Conservation (phyloP, 345 rosid genomes). For the Heritiera littoralis region DNA sequence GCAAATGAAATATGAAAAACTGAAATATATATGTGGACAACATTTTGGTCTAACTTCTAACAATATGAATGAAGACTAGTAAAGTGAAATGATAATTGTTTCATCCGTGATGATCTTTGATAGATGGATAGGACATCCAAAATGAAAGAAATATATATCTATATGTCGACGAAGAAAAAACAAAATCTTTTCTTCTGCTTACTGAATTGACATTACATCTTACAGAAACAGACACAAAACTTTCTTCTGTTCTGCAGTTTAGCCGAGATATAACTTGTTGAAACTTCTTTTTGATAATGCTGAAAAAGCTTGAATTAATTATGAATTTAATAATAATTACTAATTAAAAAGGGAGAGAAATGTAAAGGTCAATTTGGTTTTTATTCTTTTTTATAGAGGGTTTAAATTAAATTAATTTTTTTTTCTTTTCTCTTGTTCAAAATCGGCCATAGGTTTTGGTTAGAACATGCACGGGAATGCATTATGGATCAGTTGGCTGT, state of each 20-base stretch:
- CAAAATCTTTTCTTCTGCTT: background rate
- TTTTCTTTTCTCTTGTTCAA: background rate
- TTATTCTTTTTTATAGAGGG: background rate
- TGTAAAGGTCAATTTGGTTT: background rate
- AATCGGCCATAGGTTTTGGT: slow-evolving; percentile 1
- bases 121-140: background rate
- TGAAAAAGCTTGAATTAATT: no score
- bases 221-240: background rate
- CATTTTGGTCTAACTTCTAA: background rate
- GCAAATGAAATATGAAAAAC: background rate
- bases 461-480: background rate
- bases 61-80: background rate
- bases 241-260: background rate
- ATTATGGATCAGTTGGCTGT: background rate
- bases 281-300: background rate
- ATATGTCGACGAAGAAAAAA: background rate
- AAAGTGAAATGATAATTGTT: background rate
- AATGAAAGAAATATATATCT: background rate
- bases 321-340: no score
- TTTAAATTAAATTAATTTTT: background rate
- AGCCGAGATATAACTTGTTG: background rate
- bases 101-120: slow-evolving; percentile 11
- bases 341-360: background rate
- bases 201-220: background rate
- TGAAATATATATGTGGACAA: background rate